Conservation (phyloP, 345 rosid genomes). For the Noccaea bulbosa region DNA sequence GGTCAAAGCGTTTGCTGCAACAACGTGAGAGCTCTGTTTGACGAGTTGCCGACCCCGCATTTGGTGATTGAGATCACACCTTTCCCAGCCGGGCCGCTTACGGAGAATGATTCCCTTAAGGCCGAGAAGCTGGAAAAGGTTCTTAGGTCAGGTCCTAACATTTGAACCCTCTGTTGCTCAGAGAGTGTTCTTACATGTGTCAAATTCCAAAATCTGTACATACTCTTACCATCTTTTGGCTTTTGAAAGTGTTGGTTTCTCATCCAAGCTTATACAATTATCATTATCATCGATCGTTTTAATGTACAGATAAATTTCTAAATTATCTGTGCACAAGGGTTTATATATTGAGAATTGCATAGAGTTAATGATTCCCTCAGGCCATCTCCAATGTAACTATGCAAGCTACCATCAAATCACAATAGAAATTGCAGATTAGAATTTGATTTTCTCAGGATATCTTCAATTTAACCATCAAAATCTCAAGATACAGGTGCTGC, state of each 20-base stretch:
- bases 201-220: slow-evolving; percentile 51
- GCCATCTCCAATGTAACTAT: neutral
- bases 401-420: neutral
- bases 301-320: neutral
- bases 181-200: slow-evolving; percentile 25
- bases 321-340: neutral
- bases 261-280: neutral
- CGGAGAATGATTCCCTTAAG: slow-evolving; percentile 77
- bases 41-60: slow-evolving; percentile 95
- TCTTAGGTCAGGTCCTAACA: slow-evolving; percentile 74
- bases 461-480: neutral
- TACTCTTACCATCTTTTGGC: slow-evolving; percentile 35
- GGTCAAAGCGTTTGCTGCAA: slow-evolving; percentile 97
- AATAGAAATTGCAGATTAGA: neutral
- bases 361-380: neutral
- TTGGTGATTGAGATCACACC: slow-evolving; percentile 79
- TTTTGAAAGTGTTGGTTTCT: slow-evolving; percentile 14
- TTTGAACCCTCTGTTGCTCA: slow-evolving; percentile 41
- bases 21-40: slow-evolving; percentile 93
- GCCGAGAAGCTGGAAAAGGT: slow-evolving; percentile 92
- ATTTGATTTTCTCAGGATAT: neutral
- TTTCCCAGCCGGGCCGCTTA: slow-evolving; percentile 84
- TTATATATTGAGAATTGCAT: neutral
- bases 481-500: neutral
- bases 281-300: neutral